Percentiles rank a stretch among this genome's conserved stretches.
Evolutionary conservation across 2,329 filamentous ascomycete genomes (phyloP).

Genomic region (Biscogniauxia sp.): DNA sequence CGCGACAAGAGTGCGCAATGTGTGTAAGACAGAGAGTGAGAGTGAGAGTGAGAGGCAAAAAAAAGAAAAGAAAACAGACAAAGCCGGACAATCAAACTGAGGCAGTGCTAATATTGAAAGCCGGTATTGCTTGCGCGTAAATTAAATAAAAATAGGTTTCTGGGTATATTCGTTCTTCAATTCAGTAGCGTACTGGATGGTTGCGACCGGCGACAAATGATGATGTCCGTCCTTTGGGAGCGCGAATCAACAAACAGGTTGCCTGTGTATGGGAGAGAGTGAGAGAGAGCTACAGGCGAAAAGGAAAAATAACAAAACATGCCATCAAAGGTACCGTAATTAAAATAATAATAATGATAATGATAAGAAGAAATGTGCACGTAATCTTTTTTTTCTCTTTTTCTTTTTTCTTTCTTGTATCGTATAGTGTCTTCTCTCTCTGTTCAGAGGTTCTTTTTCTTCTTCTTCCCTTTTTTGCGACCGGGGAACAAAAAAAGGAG

Average conservation of each 20-base stretch:
- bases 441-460: neutral
- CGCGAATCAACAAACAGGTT: neutral
- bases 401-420: neutral
- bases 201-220: constrained; percentile 27
- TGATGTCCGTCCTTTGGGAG: neutral
- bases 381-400: constrained; percentile 8
- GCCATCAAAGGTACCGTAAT: neutral
- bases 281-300: constrained; percentile 6
- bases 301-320: constrained; percentile 11
- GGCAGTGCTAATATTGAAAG: constrained; percentile 8
- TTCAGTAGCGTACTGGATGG: constrained; percentile 4
- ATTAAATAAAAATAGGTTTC: constrained; percentile 15
- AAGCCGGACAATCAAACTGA: constrained; percentile 1
- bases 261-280: too few species aligned
- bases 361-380: constrained; percentile 8
- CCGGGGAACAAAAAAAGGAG: neutral
- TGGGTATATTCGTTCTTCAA: constrained; percentile 3
- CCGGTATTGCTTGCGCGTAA: neutral
- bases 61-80: neutral
- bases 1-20: too few species aligned
- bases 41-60: neutral
- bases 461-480: neutral
- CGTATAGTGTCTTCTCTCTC: neutral
- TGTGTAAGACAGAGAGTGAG: too few species aligned
- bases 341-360: neutral